phyloP scores from a whole-genome alignment of 345 rosid genomes.

The Brassica juncea region DNA sequence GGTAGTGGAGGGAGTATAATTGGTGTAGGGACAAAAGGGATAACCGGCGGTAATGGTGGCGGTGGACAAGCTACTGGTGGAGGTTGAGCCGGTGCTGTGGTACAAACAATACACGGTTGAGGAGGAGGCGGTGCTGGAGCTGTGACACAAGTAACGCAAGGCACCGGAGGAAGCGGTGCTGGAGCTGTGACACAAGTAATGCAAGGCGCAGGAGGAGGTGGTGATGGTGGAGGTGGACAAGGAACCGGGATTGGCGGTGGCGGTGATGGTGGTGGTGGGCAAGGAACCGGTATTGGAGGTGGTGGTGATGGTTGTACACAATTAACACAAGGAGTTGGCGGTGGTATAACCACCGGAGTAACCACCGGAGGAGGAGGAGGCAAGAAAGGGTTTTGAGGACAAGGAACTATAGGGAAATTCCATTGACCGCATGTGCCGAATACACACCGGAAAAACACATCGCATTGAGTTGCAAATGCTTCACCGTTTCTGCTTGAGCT shows the following conservation, averaged over 20 bases:
- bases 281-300: background rate
- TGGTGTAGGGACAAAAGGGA: conserved; percentile 23
- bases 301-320: conserved; percentile 21
- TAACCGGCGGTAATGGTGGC: conserved; percentile 15
- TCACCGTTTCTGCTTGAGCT: conserved; percentile 19
- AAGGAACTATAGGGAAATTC: conserved; percentile 36
- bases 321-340: conserved; percentile 1
- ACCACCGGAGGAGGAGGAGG: conserved; percentile 26
- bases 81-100: conserved; percentile 2
- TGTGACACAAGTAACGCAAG: conserved; percentile 23
- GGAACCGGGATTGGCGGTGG: conserved; percentile 18
- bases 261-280: background rate
- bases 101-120: conserved; percentile 23
- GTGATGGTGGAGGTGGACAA: conserved; percentile 28
- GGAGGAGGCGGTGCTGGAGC: conserved; percentile 27
- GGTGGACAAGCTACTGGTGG: conserved; percentile 25
- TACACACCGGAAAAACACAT: conserved; percentile 35
- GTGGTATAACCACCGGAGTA: conserved; percentile 10
- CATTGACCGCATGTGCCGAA: conserved; percentile 39
- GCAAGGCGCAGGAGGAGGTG: conserved; percentile 17
- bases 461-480: conserved; percentile 23
- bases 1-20: conserved; percentile 21
- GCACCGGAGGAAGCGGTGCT: conserved; percentile 15
- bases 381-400: conserved; percentile 42
- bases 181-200: background rate